Percentiles rank a stretch among this genome's conserved stretches.
phyloP scores from a whole-genome alignment of 1,139 yeast species.

The Suhomyces wounanorum region DNA sequence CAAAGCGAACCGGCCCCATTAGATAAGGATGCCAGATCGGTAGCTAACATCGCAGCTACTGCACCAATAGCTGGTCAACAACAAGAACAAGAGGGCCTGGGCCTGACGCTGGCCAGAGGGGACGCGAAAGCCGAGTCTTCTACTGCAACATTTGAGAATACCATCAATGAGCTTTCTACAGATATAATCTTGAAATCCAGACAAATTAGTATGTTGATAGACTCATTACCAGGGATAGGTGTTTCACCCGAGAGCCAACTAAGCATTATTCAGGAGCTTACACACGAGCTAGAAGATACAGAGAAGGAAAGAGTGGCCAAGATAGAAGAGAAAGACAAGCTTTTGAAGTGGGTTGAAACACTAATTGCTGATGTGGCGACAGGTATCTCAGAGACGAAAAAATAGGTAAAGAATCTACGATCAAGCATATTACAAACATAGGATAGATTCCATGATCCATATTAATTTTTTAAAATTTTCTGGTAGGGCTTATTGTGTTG shows the following conservation, averaged over 20 bases:
- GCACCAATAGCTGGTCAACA: constrained; percentile 53
- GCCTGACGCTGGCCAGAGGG: constrained; percentile 12
- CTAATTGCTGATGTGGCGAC: constrained; percentile 64
- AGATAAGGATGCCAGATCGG: constrained; percentile 43
- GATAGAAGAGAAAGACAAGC: constrained; percentile 63
- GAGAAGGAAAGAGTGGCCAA: constrained; percentile 63
- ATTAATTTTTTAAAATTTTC: no score
- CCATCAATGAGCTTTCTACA: constrained; percentile 72
- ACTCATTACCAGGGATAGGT: constrained; percentile 91
- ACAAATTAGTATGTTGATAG: constrained; percentile 83
- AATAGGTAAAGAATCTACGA: neutral
- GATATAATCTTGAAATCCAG: constrained; percentile 84
- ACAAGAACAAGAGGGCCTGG: constrained; percentile 39
- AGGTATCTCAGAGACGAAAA: constrained; percentile 49
- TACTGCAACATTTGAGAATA: constrained; percentile 43
- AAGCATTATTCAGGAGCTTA: constrained; percentile 60
- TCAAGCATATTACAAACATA: neutral
- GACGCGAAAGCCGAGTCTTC: constrained; percentile 18
- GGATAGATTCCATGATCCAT: no score
- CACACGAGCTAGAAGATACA: constrained; percentile 60
- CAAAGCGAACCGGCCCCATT: constrained; percentile 42
- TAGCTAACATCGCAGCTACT: constrained; percentile 43
- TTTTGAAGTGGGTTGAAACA: constrained; percentile 66
- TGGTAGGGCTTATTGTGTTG: no score
- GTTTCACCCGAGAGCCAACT: constrained; percentile 78